Base-by-base conservation (phyloP, 1,139 yeast genomes). In the Diutina mesorugosa region DNA sequence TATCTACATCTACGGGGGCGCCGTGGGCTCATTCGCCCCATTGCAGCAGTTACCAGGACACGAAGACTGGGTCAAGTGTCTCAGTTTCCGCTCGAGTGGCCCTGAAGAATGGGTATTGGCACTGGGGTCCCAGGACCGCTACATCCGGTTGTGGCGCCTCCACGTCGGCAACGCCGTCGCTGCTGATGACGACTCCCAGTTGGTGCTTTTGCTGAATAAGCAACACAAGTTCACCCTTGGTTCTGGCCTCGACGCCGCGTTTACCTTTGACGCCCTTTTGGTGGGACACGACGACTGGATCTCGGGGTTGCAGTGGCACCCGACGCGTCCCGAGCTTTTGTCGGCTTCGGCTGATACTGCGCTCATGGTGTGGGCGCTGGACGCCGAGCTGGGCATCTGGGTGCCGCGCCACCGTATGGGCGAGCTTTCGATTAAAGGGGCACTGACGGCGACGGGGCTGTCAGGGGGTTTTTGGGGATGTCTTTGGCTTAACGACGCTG, bases 251-350 rank as follows among this genome's bases (percentile, higher is more conserved):
- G 9, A n/a, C 4, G 80, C 78, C 56, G 81, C 90, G 0, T 78
- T 90, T 58, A 83, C 83, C 61, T 90, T 90, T 66, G 99, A 95
- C 66, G 97, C 99, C 0, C 79, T 95, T 60, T 83, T 95, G 41
- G 86, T 93, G 87, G 99, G 99, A 9, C 99, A 95, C 68, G 99
- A 95, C 67, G 99, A 95, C 69, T 95, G 99, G 99, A 85, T 95
- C 35, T 83, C 93, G 12, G 84, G 90, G 8, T 74, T 93, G 53
- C 76, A 79, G 57, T 95, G 99, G 98, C 88, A 87, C 64, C 85
- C 87, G 30, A 29, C 55, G 3, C 77, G 80, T 58, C 67, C 82
- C 29, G 83, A 80, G 62, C 73, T 93, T 32, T 72, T 95, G 53
- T 89, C 97, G 0, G 84, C 96, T 1, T 88, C 96, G 56, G 95